Percentiles rank a stretch among this genome's conserved stretches.
Evolutionary conservation across 2,329 filamentous ascomycete species (phyloP).

Genomic region (Calonectria hongkongensis): DNA sequence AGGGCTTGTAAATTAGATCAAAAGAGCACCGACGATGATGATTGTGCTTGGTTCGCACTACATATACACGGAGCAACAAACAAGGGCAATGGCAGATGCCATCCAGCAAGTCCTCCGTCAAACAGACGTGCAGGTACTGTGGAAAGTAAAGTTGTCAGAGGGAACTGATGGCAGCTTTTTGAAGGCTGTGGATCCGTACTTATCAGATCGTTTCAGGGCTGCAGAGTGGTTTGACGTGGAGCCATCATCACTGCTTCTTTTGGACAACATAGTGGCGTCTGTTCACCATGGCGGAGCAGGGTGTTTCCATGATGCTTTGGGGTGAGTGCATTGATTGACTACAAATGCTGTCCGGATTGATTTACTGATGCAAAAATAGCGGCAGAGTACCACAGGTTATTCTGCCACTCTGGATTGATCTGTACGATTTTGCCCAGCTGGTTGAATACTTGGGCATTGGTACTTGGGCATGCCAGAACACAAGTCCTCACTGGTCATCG

Average conservation of each 20-base stretch:
- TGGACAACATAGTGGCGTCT: conserved; percentile 49
- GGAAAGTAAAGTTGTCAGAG: conserved; percentile 53
- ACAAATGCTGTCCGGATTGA: neutral
- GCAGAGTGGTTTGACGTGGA: conserved; percentile 55
- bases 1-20: conserved; percentile 7
- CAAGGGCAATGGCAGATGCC: neutral
- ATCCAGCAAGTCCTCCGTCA: conserved; percentile 12
- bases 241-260: conserved; percentile 58
- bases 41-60: conserved; percentile 27
- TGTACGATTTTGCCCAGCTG: conserved; percentile 65
- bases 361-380: conserved; percentile 41
- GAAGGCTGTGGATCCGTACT: conserved; percentile 26
- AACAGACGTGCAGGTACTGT: conserved; percentile 56
- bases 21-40: conserved; percentile 16
- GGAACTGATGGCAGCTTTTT: conserved; percentile 39
- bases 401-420: conserved; percentile 67
- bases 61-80: conserved; percentile 5
- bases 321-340: conserved; percentile 33
- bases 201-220: conserved; percentile 38
- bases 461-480: conserved; percentile 60
- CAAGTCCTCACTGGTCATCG: conserved; percentile 57
- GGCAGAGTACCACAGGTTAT: conserved; percentile 67
- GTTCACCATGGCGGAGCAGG: conserved; percentile 51
- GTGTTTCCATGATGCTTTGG: conserved; percentile 46
- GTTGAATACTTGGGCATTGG: conserved; percentile 66